Base-by-base conservation (phyloP, 2,329 filamentous ascomycete species). In the Leptographium radiaticola region DNA sequence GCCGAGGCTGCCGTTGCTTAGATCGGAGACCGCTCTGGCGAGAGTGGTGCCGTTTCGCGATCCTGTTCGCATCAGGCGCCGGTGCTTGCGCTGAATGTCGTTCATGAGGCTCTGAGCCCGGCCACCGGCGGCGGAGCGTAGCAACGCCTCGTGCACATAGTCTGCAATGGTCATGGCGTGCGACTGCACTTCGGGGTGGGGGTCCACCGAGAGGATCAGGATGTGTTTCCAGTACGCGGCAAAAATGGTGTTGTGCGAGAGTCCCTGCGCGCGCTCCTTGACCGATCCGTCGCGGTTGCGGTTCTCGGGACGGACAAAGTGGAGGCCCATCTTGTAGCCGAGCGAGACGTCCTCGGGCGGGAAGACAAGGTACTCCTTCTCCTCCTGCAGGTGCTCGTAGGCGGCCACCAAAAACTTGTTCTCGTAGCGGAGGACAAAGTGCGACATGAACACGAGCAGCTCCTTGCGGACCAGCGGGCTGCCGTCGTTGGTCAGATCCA, bases 381-480 rank as follows among this genome's bases (percentile, higher is more conserved):
- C 91, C 63, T 95, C 89, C 30, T 84, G 72, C 43, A 97, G 74
- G 59, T 96, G 89, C 65, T 98, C 93, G 66, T 86, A 97, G 6
- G 91, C 90, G 1, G 87, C 85, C 34, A 97, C 90, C 44, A 95
- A 68, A 62, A 98, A 95, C 61, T 94, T 95, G 66, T 83, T 89
- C 69, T 95, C 86, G 65, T 96, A 96, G 43, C 91, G 85, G 57
- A 86, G 80, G 49, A 95, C 83, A 64, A 96, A 96, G 33, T 87
- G 85, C 0, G 93, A 97, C 60, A 96, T 83, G 73, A 97, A 97
- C 13, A 96, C 87, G 3, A 96, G 73, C 40, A 97, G 76, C 68
- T 98, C 93, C 65, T 90, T 94, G 48, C 93, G 84, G 33, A 98
- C 93, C 73, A 97, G 83, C 31, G 89, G 88, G 63, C 89, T 96